These are phyloP conservation scores for Pascua guehoae DNA, from an alignment of 1,284 basidiomycete genomes.

Conservation along the genomic window DNA sequence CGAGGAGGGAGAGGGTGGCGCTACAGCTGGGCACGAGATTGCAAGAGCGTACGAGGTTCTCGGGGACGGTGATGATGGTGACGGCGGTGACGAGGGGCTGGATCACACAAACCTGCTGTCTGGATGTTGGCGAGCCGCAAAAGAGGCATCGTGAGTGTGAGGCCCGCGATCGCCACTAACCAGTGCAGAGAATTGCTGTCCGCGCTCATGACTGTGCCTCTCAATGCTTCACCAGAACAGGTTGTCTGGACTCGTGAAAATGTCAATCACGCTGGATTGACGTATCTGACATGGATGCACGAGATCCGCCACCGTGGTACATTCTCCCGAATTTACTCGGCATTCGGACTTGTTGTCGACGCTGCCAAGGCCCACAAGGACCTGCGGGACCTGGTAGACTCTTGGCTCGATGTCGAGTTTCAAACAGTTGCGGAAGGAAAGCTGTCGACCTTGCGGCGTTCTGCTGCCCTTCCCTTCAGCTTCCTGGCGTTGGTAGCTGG, in stretches of 20 bases:
- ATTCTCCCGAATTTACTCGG: conserved; percentile 41
- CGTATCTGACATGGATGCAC: conserved; percentile 44
- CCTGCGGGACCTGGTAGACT: conserved; percentile 22
- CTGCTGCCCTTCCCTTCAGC: conserved; percentile 45
- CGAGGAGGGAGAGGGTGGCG: conserved; percentile 3
- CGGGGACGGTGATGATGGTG: conserved; percentile 28
- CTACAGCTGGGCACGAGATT: conserved; percentile 44
- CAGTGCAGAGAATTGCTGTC: conserved; percentile 36
- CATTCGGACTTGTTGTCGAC: conserved; percentile 38
- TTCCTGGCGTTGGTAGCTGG: conserved; percentile 39
- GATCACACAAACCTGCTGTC: conserved; percentile 42
- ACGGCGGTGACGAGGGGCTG: conserved; percentile 27
- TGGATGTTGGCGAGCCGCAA: conserved; percentile 47
- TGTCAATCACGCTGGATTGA: conserved; percentile 29
- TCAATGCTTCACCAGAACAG: conserved; percentile 16
- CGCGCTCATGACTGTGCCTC: conserved; percentile 25
- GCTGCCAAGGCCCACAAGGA: conserved; percentile 19
- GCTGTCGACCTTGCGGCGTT: conserved; percentile 46
- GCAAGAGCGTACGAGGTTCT: conserved; percentile 44
- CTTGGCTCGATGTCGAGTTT: conserved; percentile 45
- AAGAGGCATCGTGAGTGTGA: conserved; percentile 40
- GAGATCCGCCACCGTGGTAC: conserved; percentile 49
- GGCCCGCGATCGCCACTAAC: no score
- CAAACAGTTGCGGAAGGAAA: conserved; percentile 34
- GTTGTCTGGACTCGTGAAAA: conserved; percentile 33